phyloP scores from a whole-genome alignment of 441 rosid genomes.

The Gossypium aridum region DNA sequence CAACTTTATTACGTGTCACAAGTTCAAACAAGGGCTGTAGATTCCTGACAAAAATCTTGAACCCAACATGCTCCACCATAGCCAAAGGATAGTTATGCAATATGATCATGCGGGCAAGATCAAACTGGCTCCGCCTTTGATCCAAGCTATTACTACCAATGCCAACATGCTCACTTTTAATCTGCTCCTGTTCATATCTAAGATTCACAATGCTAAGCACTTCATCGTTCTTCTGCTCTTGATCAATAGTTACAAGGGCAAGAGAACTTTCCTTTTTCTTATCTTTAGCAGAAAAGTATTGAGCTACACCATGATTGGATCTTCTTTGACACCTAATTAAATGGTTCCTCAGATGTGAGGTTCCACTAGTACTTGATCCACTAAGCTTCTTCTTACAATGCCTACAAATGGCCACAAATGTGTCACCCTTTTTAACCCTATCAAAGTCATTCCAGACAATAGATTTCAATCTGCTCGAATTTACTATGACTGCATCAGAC shows the following conservation, averaged over 20 bases:
- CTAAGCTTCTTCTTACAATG: constrained; percentile 68
- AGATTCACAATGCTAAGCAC: constrained; percentile 32
- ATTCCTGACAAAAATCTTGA: constrained; percentile 53
- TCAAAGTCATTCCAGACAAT: constrained; percentile 82
- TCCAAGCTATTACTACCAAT: constrained; percentile 29
- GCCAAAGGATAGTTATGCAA: constrained; percentile 57
- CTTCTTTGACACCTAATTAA: constrained; percentile 62
- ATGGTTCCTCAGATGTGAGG: constrained; percentile 74
- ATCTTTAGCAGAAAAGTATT: constrained; percentile 28
- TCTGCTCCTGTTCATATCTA: constrained; percentile 41
- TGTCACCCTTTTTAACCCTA: constrained; percentile 58
- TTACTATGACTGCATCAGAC: constrained; percentile 60
- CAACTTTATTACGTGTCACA: constrained; percentile 37
- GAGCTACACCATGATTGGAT: constrained; percentile 24
- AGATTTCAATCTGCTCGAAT: constrained; percentile 61
- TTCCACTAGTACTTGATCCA: constrained; percentile 71
- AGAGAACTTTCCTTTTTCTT: constrained; percentile 50
- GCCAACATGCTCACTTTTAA: constrained; percentile 29
- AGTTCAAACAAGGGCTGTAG: constrained; percentile 60
- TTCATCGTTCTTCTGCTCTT: constrained; percentile 44
- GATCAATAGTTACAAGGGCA: constrained; percentile 28
- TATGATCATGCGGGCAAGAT: constrained; percentile 68
- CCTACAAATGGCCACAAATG: constrained; percentile 55
- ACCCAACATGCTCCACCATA: constrained; percentile 72
- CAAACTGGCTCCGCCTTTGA: constrained; percentile 59